These are phyloP conservation scores for Macrophomina tecta DNA, from an alignment of 2,329 filamentous ascomycete genomes.

Conservation along the genomic window DNA sequence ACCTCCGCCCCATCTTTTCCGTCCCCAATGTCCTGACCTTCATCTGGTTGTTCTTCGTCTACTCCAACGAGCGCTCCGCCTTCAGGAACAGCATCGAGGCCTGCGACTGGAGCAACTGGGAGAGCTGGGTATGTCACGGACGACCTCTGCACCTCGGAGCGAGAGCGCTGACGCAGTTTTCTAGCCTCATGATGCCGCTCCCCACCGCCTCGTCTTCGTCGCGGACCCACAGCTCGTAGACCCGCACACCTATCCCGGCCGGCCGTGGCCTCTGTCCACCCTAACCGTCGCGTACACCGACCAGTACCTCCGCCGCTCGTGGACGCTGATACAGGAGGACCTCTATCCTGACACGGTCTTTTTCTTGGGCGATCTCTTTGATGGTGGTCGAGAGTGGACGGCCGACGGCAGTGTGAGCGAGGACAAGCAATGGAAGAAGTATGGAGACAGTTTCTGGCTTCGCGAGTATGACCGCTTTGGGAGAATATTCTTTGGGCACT, in stretches of 20 bases:
- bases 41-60: slow-evolving; percentile 77
- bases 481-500: slow-evolving; percentile 79
- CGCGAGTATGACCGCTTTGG: slow-evolving; percentile 85
- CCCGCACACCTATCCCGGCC: slow-evolving; percentile 90
- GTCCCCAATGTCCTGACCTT: slow-evolving; percentile 70
- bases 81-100: slow-evolving; percentile 73
- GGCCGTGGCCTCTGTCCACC: slow-evolving; percentile 73
- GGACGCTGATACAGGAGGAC: slow-evolving; percentile 74
- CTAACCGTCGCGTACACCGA: slow-evolving; percentile 79
- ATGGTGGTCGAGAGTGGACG: slow-evolving; percentile 94
- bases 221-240: slow-evolving; percentile 93
- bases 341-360: slow-evolving; percentile 86
- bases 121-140: slow-evolving; percentile 75
- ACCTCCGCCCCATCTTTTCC: slow-evolving; percentile 27
- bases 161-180: slow-evolving; percentile 29
- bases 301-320: slow-evolving; percentile 85
- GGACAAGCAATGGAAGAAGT: slow-evolving; percentile 73
- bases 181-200: slow-evolving; percentile 77
- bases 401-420: slow-evolving; percentile 62
- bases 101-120: slow-evolving; percentile 88
- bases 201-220: slow-evolving; percentile 83
- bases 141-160: not conserved
- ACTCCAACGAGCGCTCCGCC: slow-evolving; percentile 83
- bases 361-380: slow-evolving; percentile 93
- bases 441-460: slow-evolving; percentile 84